These are phyloP conservation scores for Monilinia fructigena DNA, from an alignment of 2,329 filamentous ascomycete genomes.

Conservation along the genomic window DNA sequence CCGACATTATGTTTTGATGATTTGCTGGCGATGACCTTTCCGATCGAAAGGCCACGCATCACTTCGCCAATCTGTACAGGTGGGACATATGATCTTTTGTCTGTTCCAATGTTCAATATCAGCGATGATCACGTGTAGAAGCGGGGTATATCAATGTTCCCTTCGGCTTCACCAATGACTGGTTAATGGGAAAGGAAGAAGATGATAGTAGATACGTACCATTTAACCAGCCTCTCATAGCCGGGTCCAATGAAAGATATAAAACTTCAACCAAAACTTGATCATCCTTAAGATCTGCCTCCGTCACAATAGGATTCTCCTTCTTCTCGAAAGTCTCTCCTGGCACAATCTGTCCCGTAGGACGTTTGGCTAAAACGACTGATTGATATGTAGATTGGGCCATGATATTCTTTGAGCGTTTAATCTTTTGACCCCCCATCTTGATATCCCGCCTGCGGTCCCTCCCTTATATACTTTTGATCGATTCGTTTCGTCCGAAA, in stretches of 20 bases:
- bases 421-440: constrained; percentile 21
- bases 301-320: constrained; percentile 47
- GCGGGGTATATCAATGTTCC: not conserved
- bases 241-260: constrained; percentile 70
- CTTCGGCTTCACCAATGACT: not conserved
- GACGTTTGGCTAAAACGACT: constrained; percentile 63
- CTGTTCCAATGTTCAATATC: constrained; percentile 28
- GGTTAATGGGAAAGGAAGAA: constrained; percentile 19
- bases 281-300: constrained; percentile 57
- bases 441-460: constrained; percentile 3
- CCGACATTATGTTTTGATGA: constrained; percentile 55
- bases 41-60: constrained; percentile 65
- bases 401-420: constrained; percentile 36
- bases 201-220: constrained; percentile 41
- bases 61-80: constrained; percentile 65
- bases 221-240: constrained; percentile 73
- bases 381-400: constrained; percentile 38
- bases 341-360: constrained; percentile 58
- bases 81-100: constrained; percentile 61
- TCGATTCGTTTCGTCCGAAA: constrained; percentile 3
- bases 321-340: constrained; percentile 63
- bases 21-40: constrained; percentile 61
- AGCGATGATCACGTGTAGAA: constrained; percentile 14
- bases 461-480: constrained; percentile 18
- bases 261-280: constrained; percentile 60